Evolutionary conservation across 2,329 filamentous ascomycete genomes (phyloP), one percentile per base, ranked within the genome.

Genomic region (Thielaviopsis musarum): DNA sequence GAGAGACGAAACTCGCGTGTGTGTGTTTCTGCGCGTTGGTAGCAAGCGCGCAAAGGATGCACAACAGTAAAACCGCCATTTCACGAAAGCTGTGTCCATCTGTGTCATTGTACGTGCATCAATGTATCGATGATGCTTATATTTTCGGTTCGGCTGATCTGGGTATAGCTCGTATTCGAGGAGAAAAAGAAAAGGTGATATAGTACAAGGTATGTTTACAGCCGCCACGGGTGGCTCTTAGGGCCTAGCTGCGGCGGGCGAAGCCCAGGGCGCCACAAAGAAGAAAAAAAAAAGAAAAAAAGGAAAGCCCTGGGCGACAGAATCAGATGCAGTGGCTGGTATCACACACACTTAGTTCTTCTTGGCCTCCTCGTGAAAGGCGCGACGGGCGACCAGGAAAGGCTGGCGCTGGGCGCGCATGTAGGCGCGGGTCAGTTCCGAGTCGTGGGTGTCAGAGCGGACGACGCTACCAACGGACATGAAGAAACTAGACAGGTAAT

Each of bases 391-490:
- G 15, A 81, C 76, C 64, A 95, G 82, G 67, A 91, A 82, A 24
- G 91, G 88, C 63, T 82, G 80, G 66, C 85, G 78, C 65, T 85
- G 83, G 56, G 87, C 83, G 70, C 82, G 81, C 65, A 82, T 80
- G 74, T 91, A 95, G 21, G 59, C 56, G 19, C 24, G 56, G 17
- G 56, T 58, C 61, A 87, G 82, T 69, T 90, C 81, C 66, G 87
- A 84, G 45, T 86, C 83, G 52, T 88, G 88, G 64, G 88, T 83
- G 66, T 98, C 93, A 62, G 89, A 91, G 69, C 93, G 87, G 68
- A 98, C 96, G 52, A 95, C 91, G 66, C 89, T 95, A 66, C 93
- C 93, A 66, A 98, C 95, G 61, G 88, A 91, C 93, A 98, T 98
- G 79, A 98, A 98, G 75, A 97, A 96, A 24, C 81, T 84, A 64